Base-by-base conservation (phyloP, 257 asterid genomes). In the Craterostigma plantagineum region DNA sequence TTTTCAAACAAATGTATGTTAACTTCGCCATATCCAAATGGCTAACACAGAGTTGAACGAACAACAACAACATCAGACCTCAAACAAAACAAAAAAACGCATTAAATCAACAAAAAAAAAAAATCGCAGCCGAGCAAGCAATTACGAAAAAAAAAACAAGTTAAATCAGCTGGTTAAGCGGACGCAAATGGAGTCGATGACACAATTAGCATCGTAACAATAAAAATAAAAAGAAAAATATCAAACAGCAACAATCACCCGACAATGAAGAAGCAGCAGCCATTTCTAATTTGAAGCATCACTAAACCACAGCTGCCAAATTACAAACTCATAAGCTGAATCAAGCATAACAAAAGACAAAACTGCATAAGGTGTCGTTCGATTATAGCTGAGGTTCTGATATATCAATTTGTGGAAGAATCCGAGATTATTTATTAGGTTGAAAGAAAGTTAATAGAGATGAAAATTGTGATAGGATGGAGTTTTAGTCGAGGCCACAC, bases 251-350 rank as follows among this genome's bases (percentile, higher is more conserved):
- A 33, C 42, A 42, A 50, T 61, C 33, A 81, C 92, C 84, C 64
- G 92, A 72, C 85, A 79, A 57, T 63, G 83, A 76, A 53, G 93
- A 54, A 62, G 77, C 73, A 64, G 73, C 55, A 47, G 69, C 56
- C 95, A 83, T 83, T 50, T 49, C 67, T 66, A 79, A 58, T 46
- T 50, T 49, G 73, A 76, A 65, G 76, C 93, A 79, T 79, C 86
- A 35, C 48, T 45, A 44, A 36, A 60, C 57, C 54, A 51, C 58
- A 59, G 16, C 47, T 49, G 39, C 51, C 23, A 50, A 52, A 48
- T 23, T 23, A 23, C 30, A 23, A 23, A 23, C 30, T 2, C 38
- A 35, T n/a, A 11, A 57, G 65, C 53, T 53, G 36, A 48, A 60
- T 60, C 36, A 43, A 54, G 6, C 14, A 36, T 9, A 61, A 11